Base-by-base conservation (phyloP, 345 rosid species). In the Eucalyptus marginata region DNA sequence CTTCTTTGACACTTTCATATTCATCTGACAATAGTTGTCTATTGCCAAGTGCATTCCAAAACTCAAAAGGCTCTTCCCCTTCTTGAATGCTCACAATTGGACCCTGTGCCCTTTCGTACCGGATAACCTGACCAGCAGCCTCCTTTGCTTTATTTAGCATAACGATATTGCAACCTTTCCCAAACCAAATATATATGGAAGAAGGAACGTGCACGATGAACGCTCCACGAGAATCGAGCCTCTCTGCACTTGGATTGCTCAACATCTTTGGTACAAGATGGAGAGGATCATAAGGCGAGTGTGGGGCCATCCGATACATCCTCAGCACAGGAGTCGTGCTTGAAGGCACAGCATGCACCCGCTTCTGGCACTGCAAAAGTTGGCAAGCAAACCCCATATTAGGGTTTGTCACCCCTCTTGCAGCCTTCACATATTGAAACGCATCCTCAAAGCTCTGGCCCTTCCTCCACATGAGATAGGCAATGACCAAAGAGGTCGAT, bases 381-480 rank as follows among this genome's bases (percentile, higher is more conserved):
- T 95, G 96, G 87, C 96, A 94, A 86, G 97, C 96, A 89, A 95
- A 95, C 51, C 97, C 97, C 92, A 95, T 94, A 84, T 95, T 95
- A 13, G 97, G 97, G 86, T 95, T 94, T 1, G 97, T 94, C 88
- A 95, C 96, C 54, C 96, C 96, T 88, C 96, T 90, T 2, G 97
- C 96, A 29, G 96, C 94, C 94, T 94, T 95, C 86, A 95, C 97
- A 87, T 90, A 92, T 62, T 92, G 96, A 91, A 95, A 95, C 7
- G 97, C 97, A 80, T 94, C 96, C 84, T 95, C 96, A 87, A 95
- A 95, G 90, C 95, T 94, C 93, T 94, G 97, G 27, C 96, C 95
- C 49, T 95, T 91, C 91, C 96, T 94, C 96, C 97, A 95, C 96
- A 94, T 95, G 56, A 94, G 95, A 92, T 95, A 95, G 17, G 96